phyloP scores from a whole-genome alignment of 306 rosid species.

The Albizia julibrissin region DNA sequence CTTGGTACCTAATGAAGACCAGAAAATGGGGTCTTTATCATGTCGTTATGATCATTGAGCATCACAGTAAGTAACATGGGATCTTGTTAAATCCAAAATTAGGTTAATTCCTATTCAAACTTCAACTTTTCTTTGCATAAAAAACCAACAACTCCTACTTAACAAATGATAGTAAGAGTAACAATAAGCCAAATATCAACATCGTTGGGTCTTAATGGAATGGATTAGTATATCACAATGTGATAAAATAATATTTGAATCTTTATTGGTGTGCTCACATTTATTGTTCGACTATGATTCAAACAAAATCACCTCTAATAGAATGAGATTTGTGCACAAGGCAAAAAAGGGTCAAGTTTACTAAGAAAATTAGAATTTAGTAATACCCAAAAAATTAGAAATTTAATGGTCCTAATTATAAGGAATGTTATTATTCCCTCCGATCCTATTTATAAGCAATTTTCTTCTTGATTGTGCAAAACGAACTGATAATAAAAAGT shows the following conservation, averaged over 20 bases:
- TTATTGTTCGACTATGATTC: too few relatives aligned
- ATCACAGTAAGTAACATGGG: not conserved
- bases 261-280: too few relatives aligned
- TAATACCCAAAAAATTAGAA: not conserved
- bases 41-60: not conserved
- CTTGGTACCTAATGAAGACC: slow-evolving; percentile 20
- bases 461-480: too few relatives aligned
- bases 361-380: not conserved
- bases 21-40: not conserved
- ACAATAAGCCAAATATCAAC: not conserved
- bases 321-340: too few relatives aligned
- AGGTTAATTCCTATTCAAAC: slow-evolving; percentile 2
- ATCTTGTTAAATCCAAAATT: not conserved
- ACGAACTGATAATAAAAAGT: too few relatives aligned
- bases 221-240: too few relatives aligned
- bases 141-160: slow-evolving; percentile 1
- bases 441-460: too few relatives aligned
- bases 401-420: too few relatives aligned
- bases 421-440: too few relatives aligned
- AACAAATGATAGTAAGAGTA: not conserved
- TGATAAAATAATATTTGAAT: too few relatives aligned
- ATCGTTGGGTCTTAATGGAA: too few relatives aligned
- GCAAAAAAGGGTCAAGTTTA: not conserved
- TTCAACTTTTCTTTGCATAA: not conserved
- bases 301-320: too few relatives aligned